These are phyloP conservation scores for Metschnikowia baotianmanensis DNA, from an alignment of 805 yeast species.

Conservation along the genomic window DNA sequence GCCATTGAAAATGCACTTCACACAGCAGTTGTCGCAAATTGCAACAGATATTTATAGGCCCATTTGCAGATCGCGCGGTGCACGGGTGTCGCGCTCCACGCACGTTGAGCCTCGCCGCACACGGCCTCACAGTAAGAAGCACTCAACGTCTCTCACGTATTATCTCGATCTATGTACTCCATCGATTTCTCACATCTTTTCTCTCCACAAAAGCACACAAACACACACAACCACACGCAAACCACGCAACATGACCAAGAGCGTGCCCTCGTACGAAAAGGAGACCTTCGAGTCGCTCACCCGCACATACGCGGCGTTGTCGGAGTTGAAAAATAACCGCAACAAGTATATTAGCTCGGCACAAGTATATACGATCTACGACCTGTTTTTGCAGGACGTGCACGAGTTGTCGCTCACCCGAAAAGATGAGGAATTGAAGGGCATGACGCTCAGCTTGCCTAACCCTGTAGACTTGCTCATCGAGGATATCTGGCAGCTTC, in stretches of 20 bases:
- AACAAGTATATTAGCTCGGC: conserved; percentile 62
- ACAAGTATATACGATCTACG: conserved; percentile 62
- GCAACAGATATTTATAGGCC: too few species aligned
- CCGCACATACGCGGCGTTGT: conserved; percentile 27
- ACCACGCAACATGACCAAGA: conserved; percentile 18
- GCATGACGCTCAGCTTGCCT: conserved; percentile 37
- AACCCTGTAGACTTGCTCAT: conserved; percentile 66
- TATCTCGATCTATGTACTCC: too few species aligned
- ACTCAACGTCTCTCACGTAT: too few species aligned
- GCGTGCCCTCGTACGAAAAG: conserved; percentile 38
- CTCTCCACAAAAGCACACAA: too few species aligned
- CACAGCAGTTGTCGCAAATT: too few species aligned
- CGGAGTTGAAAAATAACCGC: conserved; percentile 57
- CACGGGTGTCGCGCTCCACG: too few species aligned
- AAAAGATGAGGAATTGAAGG: conserved; percentile 43
- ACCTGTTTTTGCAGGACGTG: conserved; percentile 52
- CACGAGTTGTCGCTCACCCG: conserved; percentile 54
- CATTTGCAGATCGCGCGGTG: too few species aligned
- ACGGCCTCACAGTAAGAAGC: too few species aligned
- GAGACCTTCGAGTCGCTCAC: conserved; percentile 29
- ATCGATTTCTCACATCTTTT: too few species aligned
- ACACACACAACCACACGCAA: too few species aligned
- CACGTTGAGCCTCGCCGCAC: too few species aligned
- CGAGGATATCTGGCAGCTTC: conserved; percentile 86
- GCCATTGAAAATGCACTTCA: too few species aligned